Evolutionary conservation across 495 filamentous ascomycete genomes (phyloP).

Genomic region (Geoglossum glabrum): DNA sequence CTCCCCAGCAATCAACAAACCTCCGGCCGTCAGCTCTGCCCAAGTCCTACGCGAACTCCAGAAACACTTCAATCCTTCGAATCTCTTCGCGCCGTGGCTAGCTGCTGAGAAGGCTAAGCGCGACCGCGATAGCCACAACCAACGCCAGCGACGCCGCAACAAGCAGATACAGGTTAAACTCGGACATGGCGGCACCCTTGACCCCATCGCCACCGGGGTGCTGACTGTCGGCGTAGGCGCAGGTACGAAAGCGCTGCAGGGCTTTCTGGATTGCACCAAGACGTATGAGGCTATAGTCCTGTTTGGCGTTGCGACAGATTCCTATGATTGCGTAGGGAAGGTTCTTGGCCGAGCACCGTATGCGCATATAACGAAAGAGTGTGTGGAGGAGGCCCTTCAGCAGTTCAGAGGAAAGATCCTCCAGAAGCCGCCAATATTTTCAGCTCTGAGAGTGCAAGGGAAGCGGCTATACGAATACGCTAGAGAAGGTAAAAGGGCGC

Average conservation of each 20-base stretch:
- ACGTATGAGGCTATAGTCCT: conserved; percentile 74
- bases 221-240: conserved; percentile 71
- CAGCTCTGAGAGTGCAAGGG: conserved; percentile 75
- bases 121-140: conserved; percentile 29
- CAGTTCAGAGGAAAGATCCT: conserved; percentile 69
- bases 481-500: conserved; percentile 63
- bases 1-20: conserved; percentile 71
- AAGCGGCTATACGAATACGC: conserved; percentile 94
- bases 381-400: conserved; percentile 54
- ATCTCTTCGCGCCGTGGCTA: conserved; percentile 55
- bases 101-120: conserved; percentile 31
- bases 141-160: conserved; percentile 29
- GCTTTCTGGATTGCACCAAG: conserved; percentile 77
- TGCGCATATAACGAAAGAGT: conserved; percentile 55
- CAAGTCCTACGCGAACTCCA: conserved; percentile 75
- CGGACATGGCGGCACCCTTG: conserved; percentile 88
- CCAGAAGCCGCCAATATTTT: conserved; percentile 83
- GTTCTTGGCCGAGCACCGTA: conserved; percentile 52
- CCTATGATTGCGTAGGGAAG: conserved; percentile 72
- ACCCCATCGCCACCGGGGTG: conserved; percentile 85
- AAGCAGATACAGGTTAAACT: conserved; percentile 64
- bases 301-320: conserved; percentile 85
- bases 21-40: conserved; percentile 61
- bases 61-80: conserved; percentile 58
- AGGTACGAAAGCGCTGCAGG: conserved; percentile 62